Base-by-base conservation (phyloP, 345 rosid species). In the Erysimum cheiranthoides region DNA sequence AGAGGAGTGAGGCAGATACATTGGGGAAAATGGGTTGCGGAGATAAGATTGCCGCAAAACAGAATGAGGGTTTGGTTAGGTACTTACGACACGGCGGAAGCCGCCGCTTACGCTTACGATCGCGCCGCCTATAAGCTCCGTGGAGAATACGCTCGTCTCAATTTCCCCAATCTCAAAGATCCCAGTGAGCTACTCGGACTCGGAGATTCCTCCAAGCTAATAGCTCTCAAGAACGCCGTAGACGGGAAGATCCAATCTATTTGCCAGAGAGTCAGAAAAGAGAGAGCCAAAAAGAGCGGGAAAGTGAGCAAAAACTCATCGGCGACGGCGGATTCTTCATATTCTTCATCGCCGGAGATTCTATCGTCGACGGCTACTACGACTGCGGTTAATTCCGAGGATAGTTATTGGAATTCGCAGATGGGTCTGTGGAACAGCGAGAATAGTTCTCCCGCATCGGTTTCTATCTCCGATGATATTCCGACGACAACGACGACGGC, bases 11-110 rank as follows among this genome's bases (percentile, higher is more conserved):
- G 99, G 70, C 99, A 95, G 88, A 87, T 98, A 73, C 98, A 90
- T 53, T 89, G 98, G 98, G 99, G 99, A 4, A 95, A 92, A 85
- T 95, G 99, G 99, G 99, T 95, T 16, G 98, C 99, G 1, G 99
- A 95, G 79, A 92, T 95, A 60, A 82, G 99, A 71, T 82, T 92
- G 8, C 99, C 99, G 2, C 99, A 95, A 69, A 95, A 95, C 84
- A 89, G 98, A 81, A 87, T 86, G 82, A 86, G 99, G 27, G 93
- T 95, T 18, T 92, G 99, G 99, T 76, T 95, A 35, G 99, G 99
- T 7, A 95, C 99, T 68, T 95, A 89, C 16, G 96, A 90, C 11
- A 87, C 96, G 1, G 93, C 98, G 0, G 94, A 95, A 78, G 89
- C 97, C n/a, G 99, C 98, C 4, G 98, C 98, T 27, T 92, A 86